Percentiles rank a stretch among this genome's conserved stretches.
Conservation (phyloP, 2,329 filamentous ascomycete species). For the Chaetomium globosum region DNA sequence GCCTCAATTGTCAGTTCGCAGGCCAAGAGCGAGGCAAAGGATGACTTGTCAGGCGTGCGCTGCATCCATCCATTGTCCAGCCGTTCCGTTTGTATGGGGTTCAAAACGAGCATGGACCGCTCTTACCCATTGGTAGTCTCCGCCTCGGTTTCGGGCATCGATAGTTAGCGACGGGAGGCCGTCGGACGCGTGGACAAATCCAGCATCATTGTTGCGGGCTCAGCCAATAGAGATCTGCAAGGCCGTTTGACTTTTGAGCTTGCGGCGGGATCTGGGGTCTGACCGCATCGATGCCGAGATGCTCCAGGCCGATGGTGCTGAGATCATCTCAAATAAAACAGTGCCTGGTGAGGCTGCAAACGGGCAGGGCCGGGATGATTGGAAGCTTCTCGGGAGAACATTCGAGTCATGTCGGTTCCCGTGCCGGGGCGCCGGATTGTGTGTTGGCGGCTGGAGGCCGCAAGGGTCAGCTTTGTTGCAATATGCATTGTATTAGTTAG, state of each 20-base stretch:
- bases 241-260: conserved; percentile 33
- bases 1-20: conserved; percentile 13
- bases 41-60: conserved; percentile 28
- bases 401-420: conserved; percentile 25
- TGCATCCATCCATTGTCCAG: conserved; percentile 29
- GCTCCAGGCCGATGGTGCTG: conserved; percentile 25
- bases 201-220: conserved; percentile 16
- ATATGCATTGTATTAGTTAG: conserved; percentile 8
- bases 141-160: conserved; percentile 32
- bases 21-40: background rate
- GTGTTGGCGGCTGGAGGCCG: conserved; percentile 8
- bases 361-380: conserved; percentile 29
- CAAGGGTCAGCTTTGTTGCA: background rate
- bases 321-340: conserved; percentile 28
- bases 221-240: conserved; percentile 28
- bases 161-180: conserved; percentile 28
- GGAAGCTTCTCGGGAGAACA: conserved; percentile 25
- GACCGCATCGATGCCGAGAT: conserved; percentile 33
- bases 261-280: conserved; percentile 34
- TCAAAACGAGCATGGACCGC: conserved; percentile 15
- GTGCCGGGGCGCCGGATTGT: conserved; percentile 10
- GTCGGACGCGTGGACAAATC: conserved; percentile 28
- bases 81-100: conserved; percentile 33
- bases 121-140: conserved; percentile 23
- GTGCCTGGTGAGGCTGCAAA: conserved; percentile 31